These are phyloP conservation scores for Gremmenia infestans DNA, from an alignment of 2,329 filamentous ascomycete species.

Conservation along the genomic window DNA sequence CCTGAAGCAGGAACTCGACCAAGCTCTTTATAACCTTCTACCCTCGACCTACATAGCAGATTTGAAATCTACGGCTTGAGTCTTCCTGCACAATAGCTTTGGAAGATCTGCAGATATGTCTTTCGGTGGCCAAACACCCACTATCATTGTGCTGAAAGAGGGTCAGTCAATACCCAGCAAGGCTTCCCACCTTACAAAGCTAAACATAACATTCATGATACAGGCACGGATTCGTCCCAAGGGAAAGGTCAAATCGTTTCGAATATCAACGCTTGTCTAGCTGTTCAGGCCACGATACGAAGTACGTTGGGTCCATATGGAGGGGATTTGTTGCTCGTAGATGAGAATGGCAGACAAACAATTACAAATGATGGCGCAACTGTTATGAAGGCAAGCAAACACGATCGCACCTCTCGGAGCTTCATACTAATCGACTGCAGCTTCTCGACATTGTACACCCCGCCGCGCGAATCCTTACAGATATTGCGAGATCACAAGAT, in stretches of 20 bases:
- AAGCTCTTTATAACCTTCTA: not conserved
- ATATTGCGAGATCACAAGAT: constrained; percentile 98
- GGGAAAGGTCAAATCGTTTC: constrained; percentile 94
- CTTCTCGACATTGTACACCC: constrained; percentile 98
- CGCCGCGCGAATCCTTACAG: constrained; percentile 92
- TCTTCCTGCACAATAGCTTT: not conserved
- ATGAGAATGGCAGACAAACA: constrained; percentile 91
- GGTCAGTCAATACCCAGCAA: constrained; percentile 51
- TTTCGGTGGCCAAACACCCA: constrained; percentile 95
- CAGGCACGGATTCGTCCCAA: constrained; percentile 95
- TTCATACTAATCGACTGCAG: constrained; percentile 39
- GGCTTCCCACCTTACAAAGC: not conserved
- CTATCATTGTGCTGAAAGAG: constrained; percentile 97
- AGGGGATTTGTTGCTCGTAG: constrained; percentile 91
- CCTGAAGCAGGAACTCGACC: too few relatives aligned
- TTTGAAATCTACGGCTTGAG: not conserved
- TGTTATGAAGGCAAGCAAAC: constrained; percentile 79
- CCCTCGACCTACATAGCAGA: not conserved
- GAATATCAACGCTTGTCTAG: constrained; percentile 97
- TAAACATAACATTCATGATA: constrained; percentile 15
- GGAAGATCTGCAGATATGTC: constrained; percentile 56
- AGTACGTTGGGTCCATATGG: constrained; percentile 94
- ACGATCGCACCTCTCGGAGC: not conserved
- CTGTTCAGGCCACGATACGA: constrained; percentile 93
- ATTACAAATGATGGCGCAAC: constrained; percentile 99